These are phyloP conservation scores for Bonia amplexicaulis DNA, from an alignment of 176 grass and related monocot genomes.

Conservation along the genomic window DNA sequence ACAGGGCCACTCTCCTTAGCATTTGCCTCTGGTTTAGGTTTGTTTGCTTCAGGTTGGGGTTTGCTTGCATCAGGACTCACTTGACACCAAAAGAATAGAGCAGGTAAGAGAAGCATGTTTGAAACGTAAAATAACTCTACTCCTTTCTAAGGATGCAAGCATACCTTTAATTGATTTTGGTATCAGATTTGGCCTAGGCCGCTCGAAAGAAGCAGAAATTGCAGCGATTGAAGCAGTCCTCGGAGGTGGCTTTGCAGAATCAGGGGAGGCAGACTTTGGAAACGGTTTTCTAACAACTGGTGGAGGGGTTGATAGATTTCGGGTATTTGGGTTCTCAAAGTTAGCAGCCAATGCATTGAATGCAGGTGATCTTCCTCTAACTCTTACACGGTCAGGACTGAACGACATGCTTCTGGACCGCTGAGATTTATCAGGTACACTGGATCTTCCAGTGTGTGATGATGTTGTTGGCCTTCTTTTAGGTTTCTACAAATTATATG, in stretches of 20 bases:
- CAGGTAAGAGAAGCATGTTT: slow-evolving; percentile 27
- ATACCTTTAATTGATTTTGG: slow-evolving; percentile 96
- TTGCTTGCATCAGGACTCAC: slow-evolving; percentile 65
- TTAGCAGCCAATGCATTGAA: slow-evolving; percentile 96
- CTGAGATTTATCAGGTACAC: slow-evolving; percentile 84
- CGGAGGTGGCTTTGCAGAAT: slow-evolving; percentile 54
- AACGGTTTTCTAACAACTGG: slow-evolving; percentile 62
- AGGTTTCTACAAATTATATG: slow-evolving; percentile 62
- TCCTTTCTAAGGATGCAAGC: slow-evolving; percentile 12
- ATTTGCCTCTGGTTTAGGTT: slow-evolving; percentile 61
- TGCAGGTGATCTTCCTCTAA: slow-evolving; percentile 91
- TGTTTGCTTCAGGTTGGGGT: slow-evolving; percentile 48
- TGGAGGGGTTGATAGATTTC: slow-evolving; percentile 96
- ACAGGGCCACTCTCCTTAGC: slow-evolving; percentile 51
- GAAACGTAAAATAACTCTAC: neutral
- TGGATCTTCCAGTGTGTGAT: slow-evolving; percentile 72
- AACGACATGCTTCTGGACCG: slow-evolving; percentile 97
- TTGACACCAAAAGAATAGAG: slow-evolving; percentile 42
- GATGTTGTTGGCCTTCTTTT: slow-evolving; percentile 72
- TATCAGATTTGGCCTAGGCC: slow-evolving; percentile 78
- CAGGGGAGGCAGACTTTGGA: slow-evolving; percentile 53
- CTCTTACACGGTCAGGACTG: slow-evolving; percentile 88
- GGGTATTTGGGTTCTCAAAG: slow-evolving; percentile 81
- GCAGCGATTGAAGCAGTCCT: slow-evolving; percentile 56
- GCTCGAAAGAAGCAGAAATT: slow-evolving; percentile 78